Evolutionary conservation across 176 grass and related monocot genomes (phyloP), one percentile per base, ranked within the genome.

Genomic region (Saccharum officinarum): DNA sequence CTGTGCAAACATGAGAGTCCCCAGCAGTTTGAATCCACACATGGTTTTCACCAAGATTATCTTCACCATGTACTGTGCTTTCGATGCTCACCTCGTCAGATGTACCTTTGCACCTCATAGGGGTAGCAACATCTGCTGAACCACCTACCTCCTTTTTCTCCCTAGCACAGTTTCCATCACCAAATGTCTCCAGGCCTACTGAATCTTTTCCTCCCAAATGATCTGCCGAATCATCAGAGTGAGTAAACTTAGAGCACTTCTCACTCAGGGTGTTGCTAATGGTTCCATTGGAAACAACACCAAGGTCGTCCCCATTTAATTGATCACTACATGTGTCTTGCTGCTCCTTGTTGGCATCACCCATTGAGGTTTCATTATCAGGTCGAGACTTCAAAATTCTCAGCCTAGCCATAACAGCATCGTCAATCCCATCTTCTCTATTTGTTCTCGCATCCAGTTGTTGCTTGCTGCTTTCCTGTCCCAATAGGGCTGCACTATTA

Each of bases 341-440:
- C 62, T 54, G 74, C 50, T 54, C 40, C 62, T 72, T 78, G 74
- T 7, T 79, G 54, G 36, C 34, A 31, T 37, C 44, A 16, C 28
- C 71, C 37, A 52, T 10, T 83, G 71, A 67, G 28, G 60, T 68
- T 74, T 69, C 20, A 75, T 76, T 72, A 40, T 86, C 83, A 73
- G 64, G 20, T 10, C 74, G 39, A 25, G 78, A 84, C 73, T 85
- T 89, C 74, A 91, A 71, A 87, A 84, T 63, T 75, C 67, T 73
- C 12, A 80, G 22, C 60, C 79, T 81, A 81, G 76, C 49, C 84
- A 89, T 85, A 57, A 89, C 42, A 71, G 22, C 70, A 71, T 80
- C 65, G 50, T 87, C 84, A 69, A 83, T 13, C 68, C 42, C 84
- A 77, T 79, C 52, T n/a, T 31, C 47, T 44, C 14, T 44, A 20